Percentiles rank a stretch among this genome's conserved stretches.
phyloP scores from a whole-genome alignment of 495 filamentous ascomycete species.

The Friedmanniomyces endolithicus region DNA sequence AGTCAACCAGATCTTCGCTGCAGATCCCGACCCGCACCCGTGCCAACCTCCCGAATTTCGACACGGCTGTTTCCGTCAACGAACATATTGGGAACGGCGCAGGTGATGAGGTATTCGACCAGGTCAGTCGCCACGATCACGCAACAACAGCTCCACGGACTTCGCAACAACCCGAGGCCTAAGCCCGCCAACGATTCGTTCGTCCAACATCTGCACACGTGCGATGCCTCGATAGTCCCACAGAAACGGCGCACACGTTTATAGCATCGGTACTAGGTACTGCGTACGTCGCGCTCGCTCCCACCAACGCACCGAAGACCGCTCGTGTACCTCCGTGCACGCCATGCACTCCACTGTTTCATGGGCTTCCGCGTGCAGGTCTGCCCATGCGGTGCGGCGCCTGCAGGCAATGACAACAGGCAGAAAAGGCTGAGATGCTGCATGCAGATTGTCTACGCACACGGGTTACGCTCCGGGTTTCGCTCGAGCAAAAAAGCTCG shows the following conservation, averaged over 20 bases:
- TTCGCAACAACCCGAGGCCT: not conserved
- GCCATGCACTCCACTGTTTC: not conserved
- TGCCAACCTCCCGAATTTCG: not conserved
- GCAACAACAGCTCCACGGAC: not conserved
- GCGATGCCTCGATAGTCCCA: not conserved
- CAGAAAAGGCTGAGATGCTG: no score
- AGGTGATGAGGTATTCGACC: not conserved
- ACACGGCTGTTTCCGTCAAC: no score
- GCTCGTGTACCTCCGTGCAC: not conserved
- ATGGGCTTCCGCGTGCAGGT: not conserved
- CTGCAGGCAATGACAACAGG: not conserved
- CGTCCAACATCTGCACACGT: not conserved
- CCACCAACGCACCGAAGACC: not conserved
- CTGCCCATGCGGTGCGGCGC: not conserved
- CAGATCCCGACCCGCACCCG: not conserved
- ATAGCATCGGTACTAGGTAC: no score
- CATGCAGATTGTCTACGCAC: not conserved
- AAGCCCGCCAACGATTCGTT: not conserved
- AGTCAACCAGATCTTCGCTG: no score
- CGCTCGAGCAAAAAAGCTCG: no score
- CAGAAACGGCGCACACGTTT: no score
- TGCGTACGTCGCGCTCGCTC: no score
- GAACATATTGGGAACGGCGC: not conserved
- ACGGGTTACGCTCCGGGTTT: no score
- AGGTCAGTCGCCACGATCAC: not conserved